Evolutionary conservation across 345 rosid genomes (phyloP), one percentile per base, ranked within the genome.

Genomic region (Cardamine chenopodiifolia): DNA sequence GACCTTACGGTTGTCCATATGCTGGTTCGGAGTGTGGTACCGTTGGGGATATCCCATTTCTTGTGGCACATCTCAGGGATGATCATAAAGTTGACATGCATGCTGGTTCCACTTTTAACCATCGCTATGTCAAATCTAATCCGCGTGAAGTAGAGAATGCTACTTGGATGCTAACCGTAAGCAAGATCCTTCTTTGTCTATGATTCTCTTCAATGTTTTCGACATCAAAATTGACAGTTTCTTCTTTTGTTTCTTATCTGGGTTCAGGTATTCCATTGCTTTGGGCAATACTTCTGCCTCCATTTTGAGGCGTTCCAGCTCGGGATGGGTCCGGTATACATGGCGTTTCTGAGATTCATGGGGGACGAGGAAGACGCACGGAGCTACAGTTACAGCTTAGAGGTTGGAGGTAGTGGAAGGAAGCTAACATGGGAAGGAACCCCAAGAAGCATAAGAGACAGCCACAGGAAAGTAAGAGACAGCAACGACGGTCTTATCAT

Each of bases 261-360:
- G 19, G 2, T 8, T 45, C 2, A 94, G 98, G 98, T 94, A 34
- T 94, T 94, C 67, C 91, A 91, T 80, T 94, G 97, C 80, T 94
- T 89, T 75, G 98, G 98, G 65, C 96, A 89, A 44, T 94, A 94
- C 81, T 94, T 94, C 70, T 93, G 98, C 81, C 96, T 93, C 62
- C 98, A 93, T 79, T 93, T 93, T 12, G 98, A 93, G 64, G 98
- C 98, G 55, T 94, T 91, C 82, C 98, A 93, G 85, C 97, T 94
- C 0, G 97, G 97, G 45, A 85, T 89, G 91, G 95, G 96, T 56
- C 97, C 98, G 0, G 98, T 94, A 9, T 94, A 89, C 83, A 94
- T 94, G 97, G 98, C 98, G n/a, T 91, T 94, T 83, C 87, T 94
- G 63, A 90, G 98, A 40, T 94, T 94, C 80, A 94, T 94, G 98